These are phyloP conservation scores for Jamesozyma hellenica DNA, from an alignment of 805 yeast genomes.

Conservation along the genomic window DNA sequence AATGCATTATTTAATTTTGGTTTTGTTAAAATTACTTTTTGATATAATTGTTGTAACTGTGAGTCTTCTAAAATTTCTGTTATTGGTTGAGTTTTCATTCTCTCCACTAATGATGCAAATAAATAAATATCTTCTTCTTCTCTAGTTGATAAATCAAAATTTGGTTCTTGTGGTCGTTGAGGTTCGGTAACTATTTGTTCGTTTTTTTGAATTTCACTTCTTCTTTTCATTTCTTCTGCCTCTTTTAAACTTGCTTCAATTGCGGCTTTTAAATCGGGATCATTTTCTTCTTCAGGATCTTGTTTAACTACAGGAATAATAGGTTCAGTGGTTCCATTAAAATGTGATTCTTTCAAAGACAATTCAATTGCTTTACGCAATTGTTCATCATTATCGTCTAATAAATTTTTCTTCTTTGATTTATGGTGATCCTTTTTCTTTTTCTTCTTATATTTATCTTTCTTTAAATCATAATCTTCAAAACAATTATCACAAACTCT, in stretches of 20 bases:
- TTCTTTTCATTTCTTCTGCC: constrained; percentile 36
- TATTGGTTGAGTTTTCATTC: constrained; percentile 37
- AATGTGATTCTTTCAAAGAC: constrained; percentile 49
- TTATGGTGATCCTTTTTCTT: constrained; percentile 8
- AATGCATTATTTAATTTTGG: constrained; percentile 61
- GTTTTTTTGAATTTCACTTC: constrained; percentile 7
- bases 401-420: constrained; percentile 19
- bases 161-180: constrained; percentile 4
- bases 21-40: constrained; percentile 47
- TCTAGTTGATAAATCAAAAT: constrained; percentile 36
- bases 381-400: constrained; percentile 39
- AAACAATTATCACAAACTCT: constrained; percentile 89
- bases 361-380: constrained; percentile 67
- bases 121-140: constrained; percentile 65
- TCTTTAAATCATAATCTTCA: constrained; percentile 43
- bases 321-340: constrained; percentile 11
- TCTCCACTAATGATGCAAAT: constrained; percentile 58
- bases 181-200: constrained; percentile 4
- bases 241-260: constrained; percentile 85
- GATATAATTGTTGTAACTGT: constrained; percentile 35
- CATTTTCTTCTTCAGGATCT: constrained; percentile 60
- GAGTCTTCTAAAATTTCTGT: constrained; percentile 30
- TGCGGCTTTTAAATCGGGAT: constrained; percentile 86
- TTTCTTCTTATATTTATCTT: constrained; percentile 10
- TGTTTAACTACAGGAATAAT: constrained; percentile 22